A percentile compares a stretch with the other conserved stretches of the same genome.
Conservation (phyloP, 2,329 filamentous ascomycete species). For the Penicillium brevicompactum region DNA sequence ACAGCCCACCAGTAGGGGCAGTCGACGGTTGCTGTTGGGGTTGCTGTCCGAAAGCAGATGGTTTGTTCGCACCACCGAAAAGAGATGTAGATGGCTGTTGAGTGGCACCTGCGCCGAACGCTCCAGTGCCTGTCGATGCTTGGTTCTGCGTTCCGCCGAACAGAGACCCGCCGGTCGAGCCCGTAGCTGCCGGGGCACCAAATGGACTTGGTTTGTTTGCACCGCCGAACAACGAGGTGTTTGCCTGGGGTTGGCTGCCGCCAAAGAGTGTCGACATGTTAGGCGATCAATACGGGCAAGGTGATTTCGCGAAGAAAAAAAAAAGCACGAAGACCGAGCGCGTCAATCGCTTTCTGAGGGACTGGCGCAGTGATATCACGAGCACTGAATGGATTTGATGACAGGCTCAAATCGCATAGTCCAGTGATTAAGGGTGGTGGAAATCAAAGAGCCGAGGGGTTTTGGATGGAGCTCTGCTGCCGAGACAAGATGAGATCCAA, state of each 20-base stretch:
- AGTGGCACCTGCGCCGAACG: slow-evolving; percentile 15
- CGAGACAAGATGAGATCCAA: slow-evolving; percentile 20
- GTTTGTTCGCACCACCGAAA: slow-evolving; percentile 25
- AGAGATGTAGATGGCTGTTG: slow-evolving; percentile 36
- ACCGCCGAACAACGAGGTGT: slow-evolving; percentile 30
- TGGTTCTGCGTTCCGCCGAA: slow-evolving; percentile 31
- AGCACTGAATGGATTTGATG: neutral
- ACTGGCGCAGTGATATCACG: neutral
- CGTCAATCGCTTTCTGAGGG: neutral
- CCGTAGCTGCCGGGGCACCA: slow-evolving; percentile 31
- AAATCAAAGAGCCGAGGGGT: slow-evolving; percentile 18
- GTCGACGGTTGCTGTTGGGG: slow-evolving; percentile 20
- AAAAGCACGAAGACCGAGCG: slow-evolving; percentile 14
- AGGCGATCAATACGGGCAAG: slow-evolving; percentile 11
- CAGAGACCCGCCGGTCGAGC: slow-evolving; percentile 34
- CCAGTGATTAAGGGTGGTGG: slow-evolving; percentile 4
- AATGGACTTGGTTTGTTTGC: slow-evolving; percentile 42
- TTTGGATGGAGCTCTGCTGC: slow-evolving; percentile 19
- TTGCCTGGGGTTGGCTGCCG: slow-evolving; percentile 24
- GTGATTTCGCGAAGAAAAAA: slow-evolving; percentile 15
- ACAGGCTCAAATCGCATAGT: slow-evolving; percentile 11
- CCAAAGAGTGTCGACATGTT: slow-evolving; percentile 44
- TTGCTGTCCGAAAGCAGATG: slow-evolving; percentile 15
- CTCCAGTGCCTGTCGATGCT: slow-evolving; percentile 18
- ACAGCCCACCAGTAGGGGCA: slow-evolving; percentile 30